These are phyloP conservation scores for Kluyveromyces sp. DNA, from an alignment of 1,139 yeast genomes.

Conservation along the genomic window DNA sequence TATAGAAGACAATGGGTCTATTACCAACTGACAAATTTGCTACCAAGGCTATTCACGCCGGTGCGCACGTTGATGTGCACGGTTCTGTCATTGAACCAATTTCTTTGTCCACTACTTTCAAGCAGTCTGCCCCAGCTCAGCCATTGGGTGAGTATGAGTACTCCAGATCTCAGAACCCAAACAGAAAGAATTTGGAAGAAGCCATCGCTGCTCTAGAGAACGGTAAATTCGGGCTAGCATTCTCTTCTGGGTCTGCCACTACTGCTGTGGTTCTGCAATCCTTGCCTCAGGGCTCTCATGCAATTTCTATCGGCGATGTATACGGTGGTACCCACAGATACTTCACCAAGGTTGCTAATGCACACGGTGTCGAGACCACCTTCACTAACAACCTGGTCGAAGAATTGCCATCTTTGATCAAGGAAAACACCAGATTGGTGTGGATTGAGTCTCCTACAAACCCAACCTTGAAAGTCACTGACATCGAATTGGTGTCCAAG, in stretches of 20 bases:
- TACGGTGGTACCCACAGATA: constrained; percentile 93
- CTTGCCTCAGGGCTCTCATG: constrained; percentile 66
- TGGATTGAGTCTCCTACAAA: constrained; percentile 91
- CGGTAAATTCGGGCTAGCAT: constrained; percentile 73
- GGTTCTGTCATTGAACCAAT: constrained; percentile 88
- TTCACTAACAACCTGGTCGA: constrained; percentile 60
- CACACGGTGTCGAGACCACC: constrained; percentile 67
- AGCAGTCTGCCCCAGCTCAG: constrained; percentile 67
- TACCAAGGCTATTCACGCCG: constrained; percentile 80
- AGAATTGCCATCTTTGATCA: constrained; percentile 52
- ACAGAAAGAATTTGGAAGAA: constrained; percentile 73
- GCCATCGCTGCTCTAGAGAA: constrained; percentile 77
- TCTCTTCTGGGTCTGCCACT: constrained; percentile 81
- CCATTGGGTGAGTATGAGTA: constrained; percentile 81
- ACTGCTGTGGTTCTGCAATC: constrained; percentile 75
- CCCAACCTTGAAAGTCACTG: constrained; percentile 76
- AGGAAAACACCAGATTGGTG: constrained; percentile 61
- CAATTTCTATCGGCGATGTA: constrained; percentile 78
- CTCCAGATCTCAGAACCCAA: constrained; percentile 84
- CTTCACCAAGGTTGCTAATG: constrained; percentile 77
- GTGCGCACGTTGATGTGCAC: constrained; percentile 67
- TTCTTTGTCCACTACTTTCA: constrained; percentile 79
- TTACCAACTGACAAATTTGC: constrained; percentile 44
- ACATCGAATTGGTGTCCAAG: constrained; percentile 53
- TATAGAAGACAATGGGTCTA: constrained; percentile 17